These are phyloP conservation scores for Eragrostis nindensis DNA, from an alignment of 176 grass and related monocot genomes.

Conservation along the genomic window DNA sequence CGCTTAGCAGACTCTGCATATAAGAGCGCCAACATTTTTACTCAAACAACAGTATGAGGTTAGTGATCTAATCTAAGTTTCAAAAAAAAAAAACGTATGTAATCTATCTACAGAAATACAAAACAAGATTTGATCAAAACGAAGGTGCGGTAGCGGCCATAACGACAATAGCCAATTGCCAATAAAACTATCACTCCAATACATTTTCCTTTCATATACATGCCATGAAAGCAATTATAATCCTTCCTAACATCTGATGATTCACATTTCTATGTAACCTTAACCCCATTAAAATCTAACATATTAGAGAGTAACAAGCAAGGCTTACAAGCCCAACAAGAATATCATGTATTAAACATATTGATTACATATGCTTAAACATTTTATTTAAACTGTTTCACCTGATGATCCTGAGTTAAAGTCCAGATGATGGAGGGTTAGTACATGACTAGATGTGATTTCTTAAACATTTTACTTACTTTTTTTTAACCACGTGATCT, in stretches of 20 bases:
- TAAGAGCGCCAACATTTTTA: background rate
- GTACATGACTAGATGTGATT: background rate
- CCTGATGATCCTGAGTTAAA: background rate
- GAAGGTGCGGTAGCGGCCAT: background rate
- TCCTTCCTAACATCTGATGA: background rate
- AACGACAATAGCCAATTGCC: background rate
- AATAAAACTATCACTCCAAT: background rate
- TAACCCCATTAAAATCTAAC: background rate
- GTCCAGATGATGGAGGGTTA: background rate
- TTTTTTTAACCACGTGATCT: background rate
- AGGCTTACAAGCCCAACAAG: background rate
- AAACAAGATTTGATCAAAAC: background rate
- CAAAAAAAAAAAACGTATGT: too few species aligned
- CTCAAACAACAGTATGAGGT: background rate
- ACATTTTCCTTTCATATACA: conserved; percentile 1
- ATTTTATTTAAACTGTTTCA: background rate
- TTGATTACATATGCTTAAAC: background rate
- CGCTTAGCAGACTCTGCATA: background rate
- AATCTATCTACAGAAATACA: conserved; percentile 1
- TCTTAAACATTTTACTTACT: background rate
- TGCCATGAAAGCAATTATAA: background rate
- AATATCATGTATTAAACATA: background rate
- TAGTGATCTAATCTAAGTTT: too few species aligned
- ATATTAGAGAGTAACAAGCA: conserved; percentile 9
- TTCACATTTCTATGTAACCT: background rate